phyloP scores from a whole-genome alignment of 2,329 filamentous ascomycete genomes.

The Mycocentrospora acerina region DNA sequence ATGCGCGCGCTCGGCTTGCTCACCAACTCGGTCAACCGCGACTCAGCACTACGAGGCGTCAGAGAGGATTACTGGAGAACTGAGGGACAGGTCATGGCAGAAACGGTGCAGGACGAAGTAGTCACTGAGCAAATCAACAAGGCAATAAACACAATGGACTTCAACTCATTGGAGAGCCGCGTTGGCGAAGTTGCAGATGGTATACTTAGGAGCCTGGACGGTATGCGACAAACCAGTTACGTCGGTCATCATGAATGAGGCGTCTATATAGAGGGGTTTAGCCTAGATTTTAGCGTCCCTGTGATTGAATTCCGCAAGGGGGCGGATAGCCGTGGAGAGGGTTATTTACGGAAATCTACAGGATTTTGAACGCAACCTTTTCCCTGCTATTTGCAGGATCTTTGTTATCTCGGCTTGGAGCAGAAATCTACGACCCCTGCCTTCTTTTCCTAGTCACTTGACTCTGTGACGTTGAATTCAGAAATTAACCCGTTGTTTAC shows the following conservation, averaged over 20 bases:
- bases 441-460: constrained; percentile 19
- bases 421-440: constrained; percentile 17
- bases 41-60: constrained; percentile 67
- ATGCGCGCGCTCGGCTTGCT: constrained; percentile 73
- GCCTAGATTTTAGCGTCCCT: background rate
- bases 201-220: constrained; percentile 36
- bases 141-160: constrained; percentile 65
- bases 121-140: constrained; percentile 71
- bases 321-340: constrained; percentile 1
- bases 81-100: constrained; percentile 70
- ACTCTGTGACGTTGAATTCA: constrained; percentile 16
- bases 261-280: background rate
- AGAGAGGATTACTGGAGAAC: constrained; percentile 77
- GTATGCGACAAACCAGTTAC: constrained; percentile 11
- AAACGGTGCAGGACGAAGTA: constrained; percentile 77
- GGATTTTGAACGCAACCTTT: constrained; percentile 6
- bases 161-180: constrained; percentile 61
- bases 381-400: constrained; percentile 4
- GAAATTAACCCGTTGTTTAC: constrained; percentile 23
- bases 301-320: background rate
- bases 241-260: constrained; percentile 7
- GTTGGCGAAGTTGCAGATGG: constrained; percentile 55
- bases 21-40: constrained; percentile 75
- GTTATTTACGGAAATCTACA: background rate
- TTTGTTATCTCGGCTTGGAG: constrained; percentile 6